A percentile compares a stretch with the other conserved stretches of the same genome.
Evolutionary conservation across 2,329 filamentous ascomycete genomes (phyloP).

Genomic region (Trichophyton schoenleinii): DNA sequence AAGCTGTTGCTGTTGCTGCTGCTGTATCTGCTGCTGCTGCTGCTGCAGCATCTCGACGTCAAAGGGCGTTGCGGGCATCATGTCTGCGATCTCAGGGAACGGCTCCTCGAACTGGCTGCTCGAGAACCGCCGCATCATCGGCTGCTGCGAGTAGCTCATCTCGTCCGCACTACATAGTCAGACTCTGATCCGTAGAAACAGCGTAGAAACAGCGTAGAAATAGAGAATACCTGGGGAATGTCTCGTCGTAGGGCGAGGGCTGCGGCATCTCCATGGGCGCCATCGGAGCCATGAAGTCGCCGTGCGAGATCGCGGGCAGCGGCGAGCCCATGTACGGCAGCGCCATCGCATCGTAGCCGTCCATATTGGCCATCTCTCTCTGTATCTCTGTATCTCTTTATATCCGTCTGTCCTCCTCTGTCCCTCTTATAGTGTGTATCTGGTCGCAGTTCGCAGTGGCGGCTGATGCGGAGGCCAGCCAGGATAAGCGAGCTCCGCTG

Average conservation of each 20-base stretch:
- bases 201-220: too few relatives aligned
- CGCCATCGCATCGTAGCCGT: slow-evolving; percentile 48
- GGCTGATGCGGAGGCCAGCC: neutral
- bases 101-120: slow-evolving; percentile 36
- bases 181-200: too few relatives aligned
- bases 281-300: slow-evolving; percentile 38
- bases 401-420: neutral
- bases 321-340: slow-evolving; percentile 52
- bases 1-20: neutral
- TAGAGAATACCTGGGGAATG: slow-evolving; percentile 42
- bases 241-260: slow-evolving; percentile 50
- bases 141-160: slow-evolving; percentile 33
- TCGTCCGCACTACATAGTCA: slow-evolving; percentile 37
- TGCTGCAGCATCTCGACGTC: slow-evolving; percentile 17
- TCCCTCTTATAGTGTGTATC: too few relatives aligned
- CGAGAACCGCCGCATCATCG: slow-evolving; percentile 39
- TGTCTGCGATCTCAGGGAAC: slow-evolving; percentile 34
- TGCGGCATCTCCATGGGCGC: slow-evolving; percentile 44
- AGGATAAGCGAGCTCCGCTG: neutral
- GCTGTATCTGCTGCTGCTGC: neutral
- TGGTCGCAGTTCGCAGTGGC: neutral
- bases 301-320: slow-evolving; percentile 40
- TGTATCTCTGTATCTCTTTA: neutral
- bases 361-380: slow-evolving; percentile 25
- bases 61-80: slow-evolving; percentile 24